A percentile compares a stretch with the other conserved stretches of the same genome.
Conservation (phyloP, 1,284 basidiomycete genomes). For the Microbotryum saponariae region DNA sequence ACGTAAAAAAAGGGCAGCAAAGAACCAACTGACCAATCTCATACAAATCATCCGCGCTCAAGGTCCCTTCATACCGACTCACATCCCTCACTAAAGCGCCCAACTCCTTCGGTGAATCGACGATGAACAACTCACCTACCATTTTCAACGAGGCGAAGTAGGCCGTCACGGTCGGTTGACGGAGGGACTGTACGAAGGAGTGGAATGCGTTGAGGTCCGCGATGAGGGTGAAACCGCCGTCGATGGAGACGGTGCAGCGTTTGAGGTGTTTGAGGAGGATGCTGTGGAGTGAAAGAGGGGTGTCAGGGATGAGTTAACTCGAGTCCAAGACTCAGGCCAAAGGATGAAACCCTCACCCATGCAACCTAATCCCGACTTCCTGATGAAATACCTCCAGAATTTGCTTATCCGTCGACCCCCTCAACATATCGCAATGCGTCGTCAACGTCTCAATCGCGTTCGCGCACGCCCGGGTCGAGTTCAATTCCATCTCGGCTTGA, state of each 20-base stretch:
- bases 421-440: constrained; percentile 80
- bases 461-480: constrained; percentile 71
- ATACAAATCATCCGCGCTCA: constrained; percentile 79
- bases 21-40: constrained; percentile 52
- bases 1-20: background rate
- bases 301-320: no score
- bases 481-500: constrained; percentile 34
- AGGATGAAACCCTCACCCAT: constrained; percentile 55
- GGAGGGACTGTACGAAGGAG: constrained; percentile 73
- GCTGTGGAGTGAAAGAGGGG: constrained; percentile 43
- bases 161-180: constrained; percentile 56
- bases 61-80: constrained; percentile 82
- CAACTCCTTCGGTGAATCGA: constrained; percentile 61
- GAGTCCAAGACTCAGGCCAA: background rate
- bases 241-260: constrained; percentile 86
- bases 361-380: constrained; percentile 86
- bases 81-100: constrained; percentile 92
- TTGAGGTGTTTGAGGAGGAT: constrained; percentile 96
- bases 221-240: constrained; percentile 90
- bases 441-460: constrained; percentile 79
- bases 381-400: constrained; percentile 96
- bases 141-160: constrained; percentile 93
- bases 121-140: constrained; percentile 88
- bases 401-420: constrained; percentile 88
- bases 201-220: constrained; percentile 92